Evolutionary conservation across 148 eudicot genomes (phyloP).

Genomic region (Chenopodium formosanum): DNA sequence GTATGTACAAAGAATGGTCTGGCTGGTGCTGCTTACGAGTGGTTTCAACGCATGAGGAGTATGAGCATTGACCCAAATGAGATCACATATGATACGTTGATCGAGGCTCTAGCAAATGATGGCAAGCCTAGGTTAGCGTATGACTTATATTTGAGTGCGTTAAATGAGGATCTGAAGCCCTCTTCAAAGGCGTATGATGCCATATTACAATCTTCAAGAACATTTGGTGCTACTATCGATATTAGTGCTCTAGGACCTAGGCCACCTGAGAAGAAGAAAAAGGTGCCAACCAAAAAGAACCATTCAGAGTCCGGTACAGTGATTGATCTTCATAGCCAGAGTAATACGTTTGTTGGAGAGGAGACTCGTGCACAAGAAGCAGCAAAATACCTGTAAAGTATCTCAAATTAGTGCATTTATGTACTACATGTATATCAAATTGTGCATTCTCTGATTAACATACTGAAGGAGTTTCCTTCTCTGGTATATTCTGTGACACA

Average conservation of each 20-base stretch:
- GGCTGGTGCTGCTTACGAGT: conserved; percentile 71
- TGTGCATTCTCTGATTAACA: background rate
- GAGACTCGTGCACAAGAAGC: conserved; percentile 36
- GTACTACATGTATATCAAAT: too few species aligned
- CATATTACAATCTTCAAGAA: conserved; percentile 42
- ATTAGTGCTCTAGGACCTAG: conserved; percentile 52
- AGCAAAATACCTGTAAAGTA: conserved; percentile 22
- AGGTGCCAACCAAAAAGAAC: conserved; percentile 36
- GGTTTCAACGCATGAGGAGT: conserved; percentile 70
- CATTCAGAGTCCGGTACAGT: conserved; percentile 39
- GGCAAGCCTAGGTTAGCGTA: conserved; percentile 86
- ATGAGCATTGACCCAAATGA: conserved; percentile 58
- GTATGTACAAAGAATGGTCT: conserved; percentile 50
- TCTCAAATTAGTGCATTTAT: background rate
- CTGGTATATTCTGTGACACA: background rate
- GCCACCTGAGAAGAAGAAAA: conserved; percentile 61
- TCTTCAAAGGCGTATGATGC: conserved; percentile 76
- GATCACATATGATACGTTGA: conserved; percentile 71
- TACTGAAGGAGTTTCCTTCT: background rate
- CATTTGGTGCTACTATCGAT: conserved; percentile 55
- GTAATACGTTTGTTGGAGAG: conserved; percentile 43
- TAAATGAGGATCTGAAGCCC: conserved; percentile 52
- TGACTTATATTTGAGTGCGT: conserved; percentile 65
- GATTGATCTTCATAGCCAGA: conserved; percentile 50
- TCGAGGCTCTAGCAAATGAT: conserved; percentile 70